Base-by-base conservation (phyloP, 768 basidiomycete species). In the Myochromella boudieri region DNA sequence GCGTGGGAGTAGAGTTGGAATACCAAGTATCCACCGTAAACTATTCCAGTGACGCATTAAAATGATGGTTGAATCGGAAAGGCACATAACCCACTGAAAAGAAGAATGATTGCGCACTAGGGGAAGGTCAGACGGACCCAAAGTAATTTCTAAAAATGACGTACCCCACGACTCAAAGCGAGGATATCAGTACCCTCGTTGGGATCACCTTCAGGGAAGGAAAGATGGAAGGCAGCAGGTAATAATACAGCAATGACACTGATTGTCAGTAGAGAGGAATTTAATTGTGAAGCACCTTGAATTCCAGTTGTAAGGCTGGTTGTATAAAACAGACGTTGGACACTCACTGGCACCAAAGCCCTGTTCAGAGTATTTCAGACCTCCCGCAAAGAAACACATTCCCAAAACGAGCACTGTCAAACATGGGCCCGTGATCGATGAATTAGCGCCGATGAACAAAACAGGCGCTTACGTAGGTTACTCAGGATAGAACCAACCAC, bases 301-400 rank as follows among this genome's bases (percentile, higher is more conserved):
- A 28, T 12, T 5, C n/a, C 6, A 31, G n/a, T 11, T n/a, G n/a
- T n/a, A n/a, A n/a, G 18, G 33, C 33, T n/a, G n/a, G 33, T 42
- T 3, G n/a, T 3, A 4, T 9, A 20, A 11, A 17, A 36, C 25
- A 68, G 28, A 74, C 68, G 24, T 70, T 51, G 48, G 68, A 25
- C 43, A 71, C 86, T 59, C 53, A 88, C 88, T 83, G 31, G 76
- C 67, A 38, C 84, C 82, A 57, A 91, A 88, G 1, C 84, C 88
- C 66, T 91, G 90, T 55, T 91, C 85, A 15, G 84, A 85, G 59
- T 81, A 91, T 55, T 78, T 78, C 41, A 82, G 67, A 15, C 90
- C 90, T 46, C 89, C 90, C 17, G 86, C 88, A 55, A 92, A 91
- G 68, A 92, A 92, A 59, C 90, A 91, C 91, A 93, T 91, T 39